Percentiles rank a stretch among this genome's conserved stretches.
These are phyloP conservation scores for Croton laevigatus DNA, from an alignment of 441 rosid genomes.

Conservation along the genomic window DNA sequence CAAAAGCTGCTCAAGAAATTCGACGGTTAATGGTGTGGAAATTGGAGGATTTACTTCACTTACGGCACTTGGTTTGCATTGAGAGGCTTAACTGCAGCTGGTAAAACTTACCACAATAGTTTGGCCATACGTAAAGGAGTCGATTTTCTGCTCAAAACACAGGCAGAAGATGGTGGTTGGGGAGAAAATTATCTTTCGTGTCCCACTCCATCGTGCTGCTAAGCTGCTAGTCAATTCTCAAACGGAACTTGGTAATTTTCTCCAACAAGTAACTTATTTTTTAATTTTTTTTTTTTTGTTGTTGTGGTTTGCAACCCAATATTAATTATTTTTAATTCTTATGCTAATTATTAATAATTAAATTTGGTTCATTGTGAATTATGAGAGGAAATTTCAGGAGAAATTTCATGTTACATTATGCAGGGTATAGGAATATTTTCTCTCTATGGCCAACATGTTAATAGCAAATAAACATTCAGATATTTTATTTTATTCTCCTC, in stretches of 20 bases:
- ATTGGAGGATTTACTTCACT: constrained; percentile 67
- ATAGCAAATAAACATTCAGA: too few relatives aligned
- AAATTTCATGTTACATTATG: constrained; percentile 16
- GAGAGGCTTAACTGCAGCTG: constrained; percentile 45
- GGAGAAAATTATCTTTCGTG: constrained; percentile 65
- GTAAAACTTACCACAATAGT: constrained; percentile 47
- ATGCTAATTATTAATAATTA: too few relatives aligned
- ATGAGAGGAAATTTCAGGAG: too few relatives aligned
- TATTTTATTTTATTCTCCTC: too few relatives aligned
- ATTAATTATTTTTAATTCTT: background rate
- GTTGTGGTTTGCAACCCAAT: too few relatives aligned
- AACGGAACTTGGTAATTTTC: constrained; percentile 40
- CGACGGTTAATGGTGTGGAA: constrained; percentile 62
- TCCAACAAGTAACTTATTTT: constrained; percentile 35
- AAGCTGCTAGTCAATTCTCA: constrained; percentile 49
- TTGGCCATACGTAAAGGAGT: constrained; percentile 45
- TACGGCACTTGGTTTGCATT: constrained; percentile 68
- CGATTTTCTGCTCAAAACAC: constrained; percentile 47
- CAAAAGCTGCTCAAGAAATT: constrained; percentile 35
- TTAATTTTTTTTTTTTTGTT: too few relatives aligned
- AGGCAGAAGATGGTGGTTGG: constrained; percentile 54
- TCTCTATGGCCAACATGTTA: constrained; percentile 17
- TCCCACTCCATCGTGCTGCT: constrained; percentile 44
- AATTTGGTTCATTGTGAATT: too few relatives aligned
- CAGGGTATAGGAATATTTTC: constrained; percentile 10